Conservation (phyloP, 345 rosid species). For the Trapa bicornis region DNA sequence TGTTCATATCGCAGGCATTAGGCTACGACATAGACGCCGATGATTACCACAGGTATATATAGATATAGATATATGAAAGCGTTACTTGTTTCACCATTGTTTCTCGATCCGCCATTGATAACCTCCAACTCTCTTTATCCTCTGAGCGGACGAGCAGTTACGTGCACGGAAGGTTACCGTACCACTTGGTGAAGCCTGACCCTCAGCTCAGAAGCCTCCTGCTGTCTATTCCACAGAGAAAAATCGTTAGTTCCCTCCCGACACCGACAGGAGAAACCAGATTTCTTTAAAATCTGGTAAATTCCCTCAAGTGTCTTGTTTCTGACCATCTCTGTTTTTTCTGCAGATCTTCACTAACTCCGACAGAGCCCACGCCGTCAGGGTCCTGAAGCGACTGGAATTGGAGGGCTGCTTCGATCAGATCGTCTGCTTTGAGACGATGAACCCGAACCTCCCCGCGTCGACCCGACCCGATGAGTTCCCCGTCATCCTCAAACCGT, state of each 20-base stretch:
- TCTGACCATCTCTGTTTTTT: neutral
- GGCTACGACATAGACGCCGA: conserved; percentile 71
- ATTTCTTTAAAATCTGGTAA: neutral
- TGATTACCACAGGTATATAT: conserved; percentile 66
- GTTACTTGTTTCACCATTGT: no score
- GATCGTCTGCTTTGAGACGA: conserved; percentile 76
- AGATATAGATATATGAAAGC: neutral
- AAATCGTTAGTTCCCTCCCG: conserved; percentile 37
- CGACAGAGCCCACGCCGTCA: conserved; percentile 64
- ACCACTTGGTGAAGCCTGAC: conserved; percentile 60
- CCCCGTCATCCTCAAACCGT: conserved; percentile 73
- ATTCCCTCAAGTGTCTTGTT: neutral
- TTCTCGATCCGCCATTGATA: neutral
- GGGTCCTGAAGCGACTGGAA: conserved; percentile 39
- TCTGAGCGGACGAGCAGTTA: conserved; percentile 25
- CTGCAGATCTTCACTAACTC: conserved; percentile 80
- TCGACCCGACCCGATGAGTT: conserved; percentile 54
- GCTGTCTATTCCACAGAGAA: conserved; percentile 50
- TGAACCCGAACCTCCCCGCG: conserved; percentile 62
- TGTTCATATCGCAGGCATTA: conserved; percentile 32
- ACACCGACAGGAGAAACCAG: no score
- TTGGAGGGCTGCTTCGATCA: conserved; percentile 75
- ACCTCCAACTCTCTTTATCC: neutral
- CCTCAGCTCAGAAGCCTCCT: conserved; percentile 47
- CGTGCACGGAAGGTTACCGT: conserved; percentile 96